Conservation (phyloP, 495 filamentous ascomycete genomes). For the Neurospora discreta region DNA sequence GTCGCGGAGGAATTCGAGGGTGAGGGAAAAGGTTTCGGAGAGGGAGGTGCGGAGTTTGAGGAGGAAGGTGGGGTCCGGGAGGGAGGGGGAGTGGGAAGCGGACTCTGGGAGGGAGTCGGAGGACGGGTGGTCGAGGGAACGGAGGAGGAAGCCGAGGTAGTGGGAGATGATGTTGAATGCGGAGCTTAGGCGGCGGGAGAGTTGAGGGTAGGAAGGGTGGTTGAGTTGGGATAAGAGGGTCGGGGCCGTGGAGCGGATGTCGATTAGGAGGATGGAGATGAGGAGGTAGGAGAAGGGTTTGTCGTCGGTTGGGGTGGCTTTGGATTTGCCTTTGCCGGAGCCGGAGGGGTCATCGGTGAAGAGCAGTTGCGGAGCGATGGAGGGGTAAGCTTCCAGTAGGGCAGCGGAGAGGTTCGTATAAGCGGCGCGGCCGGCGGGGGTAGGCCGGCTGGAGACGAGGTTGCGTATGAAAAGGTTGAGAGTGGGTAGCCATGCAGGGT, state of each 20-base stretch:
- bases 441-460: conserved; percentile 36
- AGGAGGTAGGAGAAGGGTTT: conserved; percentile 50
- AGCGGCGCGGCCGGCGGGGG: conserved; percentile 32
- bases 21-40: conserved; percentile 44
- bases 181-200: conserved; percentile 43
- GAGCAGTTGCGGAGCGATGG: conserved; percentile 30
- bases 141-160: conserved; percentile 48
- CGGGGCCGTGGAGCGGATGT: conserved; percentile 51
- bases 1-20: conserved; percentile 54
- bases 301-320: conserved; percentile 4
- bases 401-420: conserved; percentile 39
- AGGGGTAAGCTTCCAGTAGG: conserved; percentile 42
- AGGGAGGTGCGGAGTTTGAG: conserved; percentile 48
- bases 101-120: neutral
- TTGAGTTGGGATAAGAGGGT: conserved; percentile 44
- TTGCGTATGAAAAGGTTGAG: conserved; percentile 29
- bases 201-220: conserved; percentile 33
- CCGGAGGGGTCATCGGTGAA: conserved; percentile 23
- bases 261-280: conserved; percentile 47
- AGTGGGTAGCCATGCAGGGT: conserved; percentile 33
- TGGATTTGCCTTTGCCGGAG: neutral
- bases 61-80: conserved; percentile 37
- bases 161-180: conserved; percentile 46
- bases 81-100: too few relatives aligned
- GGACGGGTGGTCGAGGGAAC: conserved; percentile 32